These are phyloP conservation scores for Salix caprea DNA, from an alignment of 345 rosid species.

Conservation along the genomic window DNA sequence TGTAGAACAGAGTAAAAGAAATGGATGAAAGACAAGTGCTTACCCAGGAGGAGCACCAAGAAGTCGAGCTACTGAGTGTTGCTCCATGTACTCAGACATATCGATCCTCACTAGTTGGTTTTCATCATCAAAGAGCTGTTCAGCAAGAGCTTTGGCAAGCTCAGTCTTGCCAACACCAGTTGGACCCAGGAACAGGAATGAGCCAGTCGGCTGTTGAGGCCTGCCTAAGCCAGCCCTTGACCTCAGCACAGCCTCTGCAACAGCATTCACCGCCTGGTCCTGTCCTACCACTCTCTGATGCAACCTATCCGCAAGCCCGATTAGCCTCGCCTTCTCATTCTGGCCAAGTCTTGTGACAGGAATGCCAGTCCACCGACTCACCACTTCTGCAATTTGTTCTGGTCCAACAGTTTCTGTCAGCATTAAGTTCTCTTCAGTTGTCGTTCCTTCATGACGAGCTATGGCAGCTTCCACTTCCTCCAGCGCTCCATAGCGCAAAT, in stretches of 20 bases:
- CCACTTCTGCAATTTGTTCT: constrained; percentile 90
- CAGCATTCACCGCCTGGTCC: constrained; percentile 68
- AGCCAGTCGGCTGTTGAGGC: constrained; percentile 93
- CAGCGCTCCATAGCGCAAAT: constrained; percentile 74
- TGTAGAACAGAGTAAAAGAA: not conserved
- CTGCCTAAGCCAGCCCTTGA: constrained; percentile 91
- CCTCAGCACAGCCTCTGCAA: constrained; percentile 78
- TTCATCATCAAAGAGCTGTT: constrained; percentile 84
- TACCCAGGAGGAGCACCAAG: constrained; percentile 90
- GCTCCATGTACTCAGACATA: constrained; percentile 90
- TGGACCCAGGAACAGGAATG: constrained; percentile 85
- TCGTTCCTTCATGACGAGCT: constrained; percentile 53
- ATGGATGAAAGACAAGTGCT: not conserved
- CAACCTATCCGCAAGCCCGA: constrained; percentile 74
- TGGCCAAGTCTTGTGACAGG: constrained; percentile 89
- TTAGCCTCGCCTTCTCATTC: constrained; percentile 72
- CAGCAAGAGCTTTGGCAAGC: constrained; percentile 90
- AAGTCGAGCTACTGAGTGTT: constrained; percentile 72
- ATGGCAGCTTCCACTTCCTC: constrained; percentile 78
- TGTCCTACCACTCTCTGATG: constrained; percentile 72
- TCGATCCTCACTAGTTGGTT: constrained; percentile 72
- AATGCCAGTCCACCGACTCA: constrained; percentile 91
- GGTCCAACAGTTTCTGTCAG: constrained; percentile 84
- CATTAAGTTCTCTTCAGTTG: constrained; percentile 61
- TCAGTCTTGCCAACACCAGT: constrained; percentile 97